phyloP scores from a whole-genome alignment of 441 rosid species.

The Biscutella laevigata region DNA sequence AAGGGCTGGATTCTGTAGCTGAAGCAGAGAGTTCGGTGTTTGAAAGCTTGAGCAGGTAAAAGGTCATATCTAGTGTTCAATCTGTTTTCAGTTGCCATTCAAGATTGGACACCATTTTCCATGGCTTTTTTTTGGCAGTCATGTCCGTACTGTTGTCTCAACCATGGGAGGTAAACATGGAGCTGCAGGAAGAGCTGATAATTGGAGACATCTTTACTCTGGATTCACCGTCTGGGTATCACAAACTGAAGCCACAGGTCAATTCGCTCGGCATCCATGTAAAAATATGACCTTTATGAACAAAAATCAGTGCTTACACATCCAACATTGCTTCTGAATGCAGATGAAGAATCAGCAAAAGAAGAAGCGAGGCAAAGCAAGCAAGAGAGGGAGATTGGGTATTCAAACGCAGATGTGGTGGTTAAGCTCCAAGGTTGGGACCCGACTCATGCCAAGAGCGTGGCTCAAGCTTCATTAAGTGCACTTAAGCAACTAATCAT shows the following conservation, averaged over 20 bases:
- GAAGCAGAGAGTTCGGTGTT: slow-evolving; percentile 59
- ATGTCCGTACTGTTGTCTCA: slow-evolving; percentile 75
- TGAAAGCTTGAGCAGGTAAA: slow-evolving; percentile 82
- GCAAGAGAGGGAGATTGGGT: slow-evolving; percentile 46
- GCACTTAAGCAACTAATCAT: slow-evolving; percentile 73
- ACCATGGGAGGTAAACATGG: slow-evolving; percentile 79
- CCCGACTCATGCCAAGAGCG: slow-evolving; percentile 57
- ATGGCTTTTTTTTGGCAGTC: slow-evolving; percentile 50
- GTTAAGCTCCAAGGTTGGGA: slow-evolving; percentile 90
- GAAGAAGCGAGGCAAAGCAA: slow-evolving; percentile 58
- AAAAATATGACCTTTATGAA: background rate
- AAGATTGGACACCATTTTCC: background rate
- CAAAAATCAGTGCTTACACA: background rate
- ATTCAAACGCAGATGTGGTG: slow-evolving; percentile 81
- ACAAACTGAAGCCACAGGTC: slow-evolving; percentile 70
- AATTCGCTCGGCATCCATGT: background rate
- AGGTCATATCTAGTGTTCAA: slow-evolving; percentile 1
- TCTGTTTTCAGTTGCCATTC: background rate
- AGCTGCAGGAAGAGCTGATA: slow-evolving; percentile 50
- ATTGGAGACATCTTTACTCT: slow-evolving; percentile 76
- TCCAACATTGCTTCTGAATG: background rate
- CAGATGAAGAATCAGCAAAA: slow-evolving; percentile 72
- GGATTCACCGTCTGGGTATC: slow-evolving; percentile 87
- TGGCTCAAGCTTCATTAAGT: slow-evolving; percentile 76
- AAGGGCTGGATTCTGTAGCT: slow-evolving; percentile 57